Evolutionary conservation across 345 rosid genomes (phyloP).

Genomic region (Raphanus sativus): DNA sequence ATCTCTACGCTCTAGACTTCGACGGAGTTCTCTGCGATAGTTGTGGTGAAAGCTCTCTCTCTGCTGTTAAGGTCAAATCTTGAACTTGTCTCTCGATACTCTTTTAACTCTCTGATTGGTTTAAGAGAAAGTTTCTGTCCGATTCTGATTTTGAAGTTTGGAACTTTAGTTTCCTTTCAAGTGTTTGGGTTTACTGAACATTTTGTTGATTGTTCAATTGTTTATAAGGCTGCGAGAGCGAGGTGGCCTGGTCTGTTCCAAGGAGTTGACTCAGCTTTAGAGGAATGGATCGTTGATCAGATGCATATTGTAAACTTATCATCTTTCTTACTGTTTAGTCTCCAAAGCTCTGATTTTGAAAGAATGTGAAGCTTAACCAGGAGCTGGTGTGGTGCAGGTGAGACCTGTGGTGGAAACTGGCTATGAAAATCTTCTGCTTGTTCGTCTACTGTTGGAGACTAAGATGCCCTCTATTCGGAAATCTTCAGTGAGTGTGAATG

Average conservation of each 20-base stretch:
- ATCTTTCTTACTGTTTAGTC: not conserved
- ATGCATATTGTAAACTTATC: slow-evolving; percentile 59
- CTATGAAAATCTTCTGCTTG: slow-evolving; percentile 79
- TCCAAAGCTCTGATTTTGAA: not conserved
- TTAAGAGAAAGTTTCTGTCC: too few species aligned
- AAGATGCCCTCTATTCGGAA: slow-evolving; percentile 65
- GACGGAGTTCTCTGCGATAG: slow-evolving; percentile 88
- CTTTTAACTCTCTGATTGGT: not conserved
- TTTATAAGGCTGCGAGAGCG: slow-evolving; percentile 74
- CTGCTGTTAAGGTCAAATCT: slow-evolving; percentile 74
- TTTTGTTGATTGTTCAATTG: not conserved
- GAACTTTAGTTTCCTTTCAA: not conserved
- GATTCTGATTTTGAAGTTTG: not conserved
- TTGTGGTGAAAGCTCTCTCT: slow-evolving; percentile 92
- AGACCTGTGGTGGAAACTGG: slow-evolving; percentile 98
- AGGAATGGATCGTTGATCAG: slow-evolving; percentile 87
- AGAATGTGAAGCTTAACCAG: not conserved
- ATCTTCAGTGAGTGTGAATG: slow-evolving; percentile 60
- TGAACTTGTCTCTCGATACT: not conserved
- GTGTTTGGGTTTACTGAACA: not conserved
- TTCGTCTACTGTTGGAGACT: slow-evolving; percentile 71
- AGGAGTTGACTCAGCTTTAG: slow-evolving; percentile 59
- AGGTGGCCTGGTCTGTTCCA: slow-evolving; percentile 78
- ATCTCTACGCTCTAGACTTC: slow-evolving; percentile 90
- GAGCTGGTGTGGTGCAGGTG: slow-evolving; percentile 46